Evolutionary conservation across 2,329 filamentous ascomycete genomes (phyloP).

Genomic region (Alternaria arbusti): DNA sequence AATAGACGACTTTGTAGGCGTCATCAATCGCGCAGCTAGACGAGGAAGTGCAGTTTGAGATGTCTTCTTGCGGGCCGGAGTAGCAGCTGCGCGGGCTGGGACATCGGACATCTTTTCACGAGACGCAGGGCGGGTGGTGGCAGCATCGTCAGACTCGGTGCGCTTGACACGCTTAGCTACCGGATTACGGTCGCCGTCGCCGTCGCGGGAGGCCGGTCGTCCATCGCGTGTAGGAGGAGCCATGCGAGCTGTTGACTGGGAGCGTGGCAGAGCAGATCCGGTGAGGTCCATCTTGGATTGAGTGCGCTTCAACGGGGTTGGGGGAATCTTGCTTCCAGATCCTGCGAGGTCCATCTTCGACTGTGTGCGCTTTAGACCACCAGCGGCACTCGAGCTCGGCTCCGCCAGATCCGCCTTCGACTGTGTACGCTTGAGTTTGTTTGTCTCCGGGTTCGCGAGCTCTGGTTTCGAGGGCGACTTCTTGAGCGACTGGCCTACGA

Average conservation of each 20-base stretch:
- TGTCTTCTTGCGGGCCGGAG: constrained; percentile 37
- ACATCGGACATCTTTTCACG: constrained; percentile 22
- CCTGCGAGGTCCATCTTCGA: constrained; percentile 71
- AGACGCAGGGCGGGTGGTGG: constrained; percentile 67
- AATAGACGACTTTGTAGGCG: constrained; percentile 78
- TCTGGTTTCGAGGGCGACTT: constrained; percentile 55
- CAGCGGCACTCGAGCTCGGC: constrained; percentile 52
- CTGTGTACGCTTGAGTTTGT: constrained; percentile 58
- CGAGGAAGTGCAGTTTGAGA: constrained; percentile 53
- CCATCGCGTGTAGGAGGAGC: constrained; percentile 33
- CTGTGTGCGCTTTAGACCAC: constrained; percentile 56
- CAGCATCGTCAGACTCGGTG: constrained; percentile 70
- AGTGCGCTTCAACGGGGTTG: constrained; percentile 58
- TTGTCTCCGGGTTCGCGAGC: constrained; percentile 48
- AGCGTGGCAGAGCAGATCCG: constrained; percentile 41
- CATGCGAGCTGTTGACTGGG: constrained; percentile 44
- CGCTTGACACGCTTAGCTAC: constrained; percentile 75
- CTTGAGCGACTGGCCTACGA: constrained; percentile 31
- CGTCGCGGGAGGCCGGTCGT: constrained; percentile 33
- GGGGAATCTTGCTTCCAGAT: constrained; percentile 51
- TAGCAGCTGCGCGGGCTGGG: constrained; percentile 15
- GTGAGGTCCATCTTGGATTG: constrained; percentile 69
- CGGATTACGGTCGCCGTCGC: constrained; percentile 46
- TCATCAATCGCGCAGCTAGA: constrained; percentile 65
- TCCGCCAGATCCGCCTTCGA: constrained; percentile 73